These are phyloP conservation scores for Hymenoscyphus fructigenus DNA, from an alignment of 2,329 filamentous ascomycete genomes.

Conservation along the genomic window DNA sequence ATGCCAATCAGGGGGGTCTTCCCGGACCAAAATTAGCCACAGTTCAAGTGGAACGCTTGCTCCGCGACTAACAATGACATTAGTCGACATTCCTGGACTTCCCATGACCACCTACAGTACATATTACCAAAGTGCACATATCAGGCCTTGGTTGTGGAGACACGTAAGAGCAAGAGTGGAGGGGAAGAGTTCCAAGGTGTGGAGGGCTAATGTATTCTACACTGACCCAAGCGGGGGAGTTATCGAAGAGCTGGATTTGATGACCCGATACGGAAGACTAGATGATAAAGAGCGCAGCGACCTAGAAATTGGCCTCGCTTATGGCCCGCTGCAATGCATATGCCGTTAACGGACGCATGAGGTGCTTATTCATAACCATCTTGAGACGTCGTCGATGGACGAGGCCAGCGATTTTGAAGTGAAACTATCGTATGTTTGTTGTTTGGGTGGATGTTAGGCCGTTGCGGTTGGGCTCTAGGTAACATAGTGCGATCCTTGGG, in stretches of 20 bases:
- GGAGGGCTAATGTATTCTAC: slow-evolving; percentile 35
- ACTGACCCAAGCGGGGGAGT: slow-evolving; percentile 26
- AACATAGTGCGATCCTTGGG: not conserved
- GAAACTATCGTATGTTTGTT: not conserved
- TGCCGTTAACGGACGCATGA: slow-evolving; percentile 33
- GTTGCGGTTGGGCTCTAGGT: not conserved
- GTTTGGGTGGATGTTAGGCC: not conserved
- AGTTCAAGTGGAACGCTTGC: slow-evolving; percentile 14
- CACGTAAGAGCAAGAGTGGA: slow-evolving; percentile 36
- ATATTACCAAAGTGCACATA: slow-evolving; percentile 28
- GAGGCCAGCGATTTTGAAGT: slow-evolving; percentile 12
- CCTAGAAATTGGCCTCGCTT: slow-evolving; percentile 26
- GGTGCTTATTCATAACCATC: slow-evolving; percentile 19
- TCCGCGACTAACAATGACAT: slow-evolving; percentile 20
- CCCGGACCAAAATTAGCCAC: slow-evolving; percentile 23
- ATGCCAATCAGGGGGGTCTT: slow-evolving; percentile 26
- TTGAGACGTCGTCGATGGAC: slow-evolving; percentile 16
- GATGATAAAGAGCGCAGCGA: slow-evolving; percentile 23
- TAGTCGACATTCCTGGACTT: slow-evolving; percentile 23
- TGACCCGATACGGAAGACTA: slow-evolving; percentile 35
- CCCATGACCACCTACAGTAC: slow-evolving; percentile 21
- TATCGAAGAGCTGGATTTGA: slow-evolving; percentile 31
- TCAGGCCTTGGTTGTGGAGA: slow-evolving; percentile 32
- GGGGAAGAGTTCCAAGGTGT: slow-evolving; percentile 30
- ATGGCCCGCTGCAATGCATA: slow-evolving; percentile 12